A percentile compares a stretch with the other conserved stretches of the same genome.
These are phyloP conservation scores for Adansonia digitata DNA, from an alignment of 345 rosid genomes.

Conservation along the genomic window DNA sequence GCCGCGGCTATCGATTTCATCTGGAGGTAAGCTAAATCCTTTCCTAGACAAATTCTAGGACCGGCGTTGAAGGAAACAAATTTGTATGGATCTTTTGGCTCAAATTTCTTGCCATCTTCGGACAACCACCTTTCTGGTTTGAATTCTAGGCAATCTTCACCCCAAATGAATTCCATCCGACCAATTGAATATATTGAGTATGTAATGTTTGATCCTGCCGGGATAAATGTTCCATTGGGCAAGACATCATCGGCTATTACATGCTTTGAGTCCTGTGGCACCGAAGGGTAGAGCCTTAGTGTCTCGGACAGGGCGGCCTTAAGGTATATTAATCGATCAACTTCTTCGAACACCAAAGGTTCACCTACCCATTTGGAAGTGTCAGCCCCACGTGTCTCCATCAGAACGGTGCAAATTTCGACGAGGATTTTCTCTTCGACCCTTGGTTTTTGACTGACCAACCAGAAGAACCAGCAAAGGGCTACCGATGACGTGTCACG, in stretches of 20 bases:
- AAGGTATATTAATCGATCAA: conserved; percentile 53
- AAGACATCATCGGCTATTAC: conserved; percentile 53
- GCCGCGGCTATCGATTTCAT: conserved; percentile 72
- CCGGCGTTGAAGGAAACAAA: conserved; percentile 75
- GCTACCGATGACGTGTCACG: conserved; percentile 81
- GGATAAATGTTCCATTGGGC: conserved; percentile 59
- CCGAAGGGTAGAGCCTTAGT: conserved; percentile 65
- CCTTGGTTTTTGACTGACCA: conserved; percentile 38
- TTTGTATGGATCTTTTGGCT: conserved; percentile 37
- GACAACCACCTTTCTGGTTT: conserved; percentile 66
- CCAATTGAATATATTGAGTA: conserved; percentile 63
- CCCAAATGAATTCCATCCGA: conserved; percentile 63
- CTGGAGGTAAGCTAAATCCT: conserved; percentile 61
- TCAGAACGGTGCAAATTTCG: conserved; percentile 55
- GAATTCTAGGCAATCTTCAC: conserved; percentile 60
- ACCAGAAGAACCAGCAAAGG: conserved; percentile 70
- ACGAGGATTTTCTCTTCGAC: conserved; percentile 56
- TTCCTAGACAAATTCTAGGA: conserved; percentile 63
- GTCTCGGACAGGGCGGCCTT: conserved; percentile 76
- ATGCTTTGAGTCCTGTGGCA: conserved; percentile 71
- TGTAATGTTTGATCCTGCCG: conserved; percentile 58
- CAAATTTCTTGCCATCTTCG: conserved; percentile 21
- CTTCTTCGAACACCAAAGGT: conserved; percentile 56
- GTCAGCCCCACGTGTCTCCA: conserved; percentile 48
- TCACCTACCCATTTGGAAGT: conserved; percentile 42